A percentile compares a stretch with the other conserved stretches of the same genome.
These are phyloP conservation scores for Dryadomyces quercivorus DNA, from an alignment of 2,329 filamentous ascomycete genomes.

Conservation along the genomic window DNA sequence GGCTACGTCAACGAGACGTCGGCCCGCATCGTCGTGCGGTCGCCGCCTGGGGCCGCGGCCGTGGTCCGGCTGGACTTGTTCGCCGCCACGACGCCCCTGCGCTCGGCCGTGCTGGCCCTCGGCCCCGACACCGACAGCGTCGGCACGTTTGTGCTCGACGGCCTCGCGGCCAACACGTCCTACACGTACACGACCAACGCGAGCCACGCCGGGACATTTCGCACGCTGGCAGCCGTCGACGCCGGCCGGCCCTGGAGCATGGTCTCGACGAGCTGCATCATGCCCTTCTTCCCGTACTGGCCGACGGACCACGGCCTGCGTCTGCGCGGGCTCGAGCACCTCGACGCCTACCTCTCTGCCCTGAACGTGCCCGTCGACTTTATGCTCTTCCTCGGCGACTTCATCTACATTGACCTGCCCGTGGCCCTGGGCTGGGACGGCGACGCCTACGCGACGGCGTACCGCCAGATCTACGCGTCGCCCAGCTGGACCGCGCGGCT, in stretches of 20 bases:
- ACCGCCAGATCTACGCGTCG: conserved; percentile 84
- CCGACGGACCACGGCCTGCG: conserved; percentile 70
- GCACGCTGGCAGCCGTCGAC: background rate
- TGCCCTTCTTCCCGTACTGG: conserved; percentile 79
- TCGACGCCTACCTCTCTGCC: conserved; percentile 56
- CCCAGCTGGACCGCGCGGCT: conserved; percentile 73
- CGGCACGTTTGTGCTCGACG: background rate
- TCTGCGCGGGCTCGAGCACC: conserved; percentile 65
- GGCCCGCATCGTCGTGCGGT: background rate
- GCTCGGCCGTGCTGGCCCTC: background rate
- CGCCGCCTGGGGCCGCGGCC: background rate
- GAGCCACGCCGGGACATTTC: background rate
- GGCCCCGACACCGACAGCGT: background rate
- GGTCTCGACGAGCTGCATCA: conserved; percentile 82
- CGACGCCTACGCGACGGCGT: conserved; percentile 76
- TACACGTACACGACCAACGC: background rate
- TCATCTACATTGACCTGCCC: conserved; percentile 85
- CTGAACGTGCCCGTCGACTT: conserved; percentile 53
- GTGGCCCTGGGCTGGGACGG: conserved; percentile 57
- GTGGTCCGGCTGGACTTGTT: background rate
- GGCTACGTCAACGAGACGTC: background rate
- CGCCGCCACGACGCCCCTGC: background rate
- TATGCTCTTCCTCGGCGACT: conserved; percentile 71
- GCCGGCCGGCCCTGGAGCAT: conserved; percentile 22
- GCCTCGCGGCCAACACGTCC: background rate